These are phyloP conservation scores for Cercospora zeina DNA, from an alignment of 2,329 filamentous ascomycete species.

Conservation along the genomic window DNA sequence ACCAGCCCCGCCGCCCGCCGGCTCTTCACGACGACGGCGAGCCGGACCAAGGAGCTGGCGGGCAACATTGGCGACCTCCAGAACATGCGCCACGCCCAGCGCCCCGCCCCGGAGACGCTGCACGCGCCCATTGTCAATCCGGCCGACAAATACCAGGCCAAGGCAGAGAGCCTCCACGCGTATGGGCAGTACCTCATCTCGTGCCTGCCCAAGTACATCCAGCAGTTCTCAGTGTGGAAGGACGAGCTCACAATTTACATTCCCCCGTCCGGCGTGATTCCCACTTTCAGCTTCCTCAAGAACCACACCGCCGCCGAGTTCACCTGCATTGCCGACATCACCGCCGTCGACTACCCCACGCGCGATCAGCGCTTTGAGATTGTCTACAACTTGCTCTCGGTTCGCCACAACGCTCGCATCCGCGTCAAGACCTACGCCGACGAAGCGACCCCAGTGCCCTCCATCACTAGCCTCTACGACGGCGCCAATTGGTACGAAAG, in stretches of 20 bases:
- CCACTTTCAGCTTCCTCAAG: conserved; percentile 92
- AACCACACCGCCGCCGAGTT: conserved; percentile 97
- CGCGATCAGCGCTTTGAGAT: conserved; percentile 95
- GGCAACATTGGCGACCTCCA: conserved; percentile 46
- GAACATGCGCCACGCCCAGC: conserved; percentile 49
- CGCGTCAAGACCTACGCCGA: conserved; percentile 98
- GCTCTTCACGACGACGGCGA: conserved; percentile 47
- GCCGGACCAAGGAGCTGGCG: conserved; percentile 49
- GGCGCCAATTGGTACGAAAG: conserved; percentile 99
- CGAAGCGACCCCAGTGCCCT: conserved; percentile 89
- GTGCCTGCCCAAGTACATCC: conserved; percentile 94
- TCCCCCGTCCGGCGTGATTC: conserved; percentile 80
- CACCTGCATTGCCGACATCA: conserved; percentile 89
- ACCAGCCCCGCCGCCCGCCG: conserved; percentile 35
- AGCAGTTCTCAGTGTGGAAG: conserved; percentile 99
- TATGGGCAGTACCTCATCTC: conserved; percentile 98
- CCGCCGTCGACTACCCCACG: conserved; percentile 92
- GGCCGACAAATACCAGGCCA: conserved; percentile 85
- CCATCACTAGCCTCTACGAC: conserved; percentile 80
- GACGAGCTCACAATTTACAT: conserved; percentile 83
- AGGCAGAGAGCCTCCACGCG: conserved; percentile 82
- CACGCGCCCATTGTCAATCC: conserved; percentile 83
- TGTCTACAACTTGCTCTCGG: conserved; percentile 94
- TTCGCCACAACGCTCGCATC: conserved; percentile 94
- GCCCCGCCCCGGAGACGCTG: conserved; percentile 55